phyloP scores from a whole-genome alignment of 164 flowering plant genomes.

The Nymphaea thermarum region DNA sequence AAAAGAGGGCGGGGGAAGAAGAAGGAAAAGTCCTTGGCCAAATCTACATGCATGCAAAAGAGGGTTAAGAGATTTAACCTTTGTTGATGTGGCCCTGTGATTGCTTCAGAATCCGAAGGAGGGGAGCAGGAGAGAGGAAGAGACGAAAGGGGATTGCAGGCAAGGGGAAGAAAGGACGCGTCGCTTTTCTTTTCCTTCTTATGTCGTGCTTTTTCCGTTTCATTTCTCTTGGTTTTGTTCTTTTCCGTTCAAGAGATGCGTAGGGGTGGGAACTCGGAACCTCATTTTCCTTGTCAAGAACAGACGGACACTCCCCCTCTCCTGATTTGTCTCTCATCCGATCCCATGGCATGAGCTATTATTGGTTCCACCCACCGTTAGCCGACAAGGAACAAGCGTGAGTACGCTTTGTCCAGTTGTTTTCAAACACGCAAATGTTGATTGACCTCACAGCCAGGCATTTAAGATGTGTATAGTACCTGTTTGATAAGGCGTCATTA shows the following conservation, averaged over 20 bases:
- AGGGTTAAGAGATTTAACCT: neutral
- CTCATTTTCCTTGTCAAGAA: neutral
- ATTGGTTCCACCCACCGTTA: neutral
- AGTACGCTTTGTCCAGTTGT: too few species aligned
- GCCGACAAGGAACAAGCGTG: neutral
- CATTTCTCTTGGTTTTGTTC: neutral
- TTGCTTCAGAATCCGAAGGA: neutral
- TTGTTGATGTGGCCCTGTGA: neutral
- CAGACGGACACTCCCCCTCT: neutral
- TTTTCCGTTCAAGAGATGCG: neutral
- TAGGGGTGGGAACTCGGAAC: neutral
- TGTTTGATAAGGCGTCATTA: too few species aligned
- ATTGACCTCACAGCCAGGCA: neutral
- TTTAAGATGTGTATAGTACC: too few species aligned
- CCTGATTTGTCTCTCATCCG: neutral
- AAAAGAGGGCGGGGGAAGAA: neutral
- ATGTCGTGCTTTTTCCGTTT: too few species aligned
- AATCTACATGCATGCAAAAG: neutral
- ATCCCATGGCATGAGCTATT: neutral
- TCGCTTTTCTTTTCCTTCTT: neutral
- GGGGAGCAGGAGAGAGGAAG: neutral
- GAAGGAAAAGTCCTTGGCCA: too few species aligned
- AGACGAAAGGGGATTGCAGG: neutral
- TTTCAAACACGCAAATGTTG: neutral
- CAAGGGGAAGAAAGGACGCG: neutral